Base-by-base conservation (phyloP, 1,284 basidiomycete species). In the Paramarasmius palmivorus region DNA sequence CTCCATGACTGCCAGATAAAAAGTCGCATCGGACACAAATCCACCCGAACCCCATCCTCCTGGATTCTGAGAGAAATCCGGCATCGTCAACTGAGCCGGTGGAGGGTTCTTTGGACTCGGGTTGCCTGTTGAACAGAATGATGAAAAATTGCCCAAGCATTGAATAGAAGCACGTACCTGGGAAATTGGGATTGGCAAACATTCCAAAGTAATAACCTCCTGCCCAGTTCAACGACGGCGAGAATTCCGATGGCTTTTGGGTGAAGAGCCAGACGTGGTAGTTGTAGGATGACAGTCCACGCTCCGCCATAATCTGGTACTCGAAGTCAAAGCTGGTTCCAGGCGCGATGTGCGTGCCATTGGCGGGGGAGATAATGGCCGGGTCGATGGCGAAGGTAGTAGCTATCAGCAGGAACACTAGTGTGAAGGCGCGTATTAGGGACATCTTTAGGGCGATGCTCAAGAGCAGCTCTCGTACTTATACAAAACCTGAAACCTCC, bases 181-280 rank as follows among this genome's bases (percentile, higher is more conserved):
- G 76, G 59, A 75, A 78, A 54, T 77, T 78, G 22, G 66, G 60
- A 36, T 65, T 66, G 42, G 73, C 68, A 60, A 68, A 78, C 10
- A 69, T 65, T 8, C 77, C 76, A 52, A 78, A 73, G 58, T 68
- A 72, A 59, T 73, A 65, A 2, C 75, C 74, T n/a, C 62, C 65
- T 38, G 71, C 68, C 55, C 67, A 72, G 19, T 64, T 58, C 29
- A 61, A 52, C 41, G 63, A 53, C 14, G 62, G 52, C 17, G 59
- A 59, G 20, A 69, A 62, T 3, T 61, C 58, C 41, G 57, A 53
- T 46, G 68, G 60, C 9, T 60, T 53, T 14, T 68, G 64, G 2
- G 66, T 65, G 54, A 69, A 65, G 29, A 79, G 62, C 68, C 71
- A 78, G 12, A 76, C 72, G n/a, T 71, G 72, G 57, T 65, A 75